Evolutionary conservation across 495 filamentous ascomycete species (phyloP).

Genomic region (Staphylotrichum longicolle): DNA sequence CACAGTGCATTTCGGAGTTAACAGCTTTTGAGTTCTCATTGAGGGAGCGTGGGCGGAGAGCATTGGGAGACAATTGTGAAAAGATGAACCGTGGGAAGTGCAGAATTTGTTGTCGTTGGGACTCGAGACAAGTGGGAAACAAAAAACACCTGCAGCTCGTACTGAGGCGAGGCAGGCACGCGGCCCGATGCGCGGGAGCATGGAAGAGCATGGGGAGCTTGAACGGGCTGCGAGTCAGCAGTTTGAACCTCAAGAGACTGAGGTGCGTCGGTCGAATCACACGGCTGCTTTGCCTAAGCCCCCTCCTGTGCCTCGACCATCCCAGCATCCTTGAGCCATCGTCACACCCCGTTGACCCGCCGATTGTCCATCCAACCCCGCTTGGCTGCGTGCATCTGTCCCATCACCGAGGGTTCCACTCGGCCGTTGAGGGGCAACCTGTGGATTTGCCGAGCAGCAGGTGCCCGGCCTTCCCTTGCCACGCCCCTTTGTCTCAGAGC

Average conservation of each 20-base stretch:
- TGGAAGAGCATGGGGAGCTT: no score
- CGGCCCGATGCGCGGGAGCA: not conserved
- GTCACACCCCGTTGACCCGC: conserved; percentile 5
- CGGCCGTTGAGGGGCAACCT: conserved; percentile 10
- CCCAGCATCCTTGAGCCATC: not conserved
- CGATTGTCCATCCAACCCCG: conserved; percentile 6
- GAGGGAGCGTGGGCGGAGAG: no score
- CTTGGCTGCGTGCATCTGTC: conserved; percentile 1
- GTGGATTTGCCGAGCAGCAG: not conserved
- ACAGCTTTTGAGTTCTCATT: no score
- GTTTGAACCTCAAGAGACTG: not conserved
- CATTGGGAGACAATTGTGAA: no score
- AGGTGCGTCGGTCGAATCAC: not conserved
- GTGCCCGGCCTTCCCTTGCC: conserved; percentile 4
- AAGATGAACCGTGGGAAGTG: no score
- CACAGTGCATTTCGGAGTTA: no score
- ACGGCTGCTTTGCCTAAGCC: not conserved
- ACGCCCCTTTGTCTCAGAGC: not conserved
- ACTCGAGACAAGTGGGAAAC: no score
- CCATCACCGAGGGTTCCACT: conserved; percentile 14
- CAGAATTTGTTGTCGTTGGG: no score
- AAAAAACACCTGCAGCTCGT: no score
- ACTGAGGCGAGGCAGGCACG: not conserved
- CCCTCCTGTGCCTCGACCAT: not conserved
- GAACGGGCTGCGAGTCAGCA: no score